Evolutionary conservation across 2,329 filamentous ascomycete species (phyloP).

Genomic region (Epichloe elymi): DNA sequence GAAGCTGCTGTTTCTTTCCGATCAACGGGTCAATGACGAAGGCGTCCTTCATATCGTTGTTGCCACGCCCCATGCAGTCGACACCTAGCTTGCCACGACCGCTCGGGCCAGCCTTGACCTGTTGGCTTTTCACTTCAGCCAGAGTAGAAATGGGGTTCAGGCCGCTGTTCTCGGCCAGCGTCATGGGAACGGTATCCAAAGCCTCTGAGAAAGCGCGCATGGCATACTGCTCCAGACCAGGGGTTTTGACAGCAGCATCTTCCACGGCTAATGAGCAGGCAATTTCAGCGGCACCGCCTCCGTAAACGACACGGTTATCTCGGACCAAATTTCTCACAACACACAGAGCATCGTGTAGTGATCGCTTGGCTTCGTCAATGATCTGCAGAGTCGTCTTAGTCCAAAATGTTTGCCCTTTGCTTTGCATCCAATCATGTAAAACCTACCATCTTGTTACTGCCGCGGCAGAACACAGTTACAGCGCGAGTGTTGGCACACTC

Average conservation of each 20-base stretch:
- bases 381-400: constrained; percentile 43
- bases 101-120: constrained; percentile 57
- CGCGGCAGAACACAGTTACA: constrained; percentile 90
- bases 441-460: constrained; percentile 97
- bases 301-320: constrained; percentile 96
- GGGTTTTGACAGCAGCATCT: constrained; percentile 85
- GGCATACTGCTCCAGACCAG: constrained; percentile 95
- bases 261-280: constrained; percentile 94
- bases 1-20: constrained; percentile 92
- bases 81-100: constrained; percentile 62
- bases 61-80: constrained; percentile 93
- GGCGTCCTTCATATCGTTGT: constrained; percentile 93
- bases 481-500: constrained; percentile 96
- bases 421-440: background rate
- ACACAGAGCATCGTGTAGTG: constrained; percentile 91
- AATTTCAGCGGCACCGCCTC: constrained; percentile 91
- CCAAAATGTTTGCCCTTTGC: background rate
- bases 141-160: constrained; percentile 92
- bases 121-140: constrained; percentile 88
- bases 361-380: constrained; percentile 97
- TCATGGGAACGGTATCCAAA: constrained; percentile 86
- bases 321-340: constrained; percentile 92
- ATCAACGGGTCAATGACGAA: constrained; percentile 98
- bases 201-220: constrained; percentile 98
- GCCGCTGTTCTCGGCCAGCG: constrained; percentile 92